Conservation (phyloP, 805 yeast species). For the Monosporozyma solicola region DNA sequence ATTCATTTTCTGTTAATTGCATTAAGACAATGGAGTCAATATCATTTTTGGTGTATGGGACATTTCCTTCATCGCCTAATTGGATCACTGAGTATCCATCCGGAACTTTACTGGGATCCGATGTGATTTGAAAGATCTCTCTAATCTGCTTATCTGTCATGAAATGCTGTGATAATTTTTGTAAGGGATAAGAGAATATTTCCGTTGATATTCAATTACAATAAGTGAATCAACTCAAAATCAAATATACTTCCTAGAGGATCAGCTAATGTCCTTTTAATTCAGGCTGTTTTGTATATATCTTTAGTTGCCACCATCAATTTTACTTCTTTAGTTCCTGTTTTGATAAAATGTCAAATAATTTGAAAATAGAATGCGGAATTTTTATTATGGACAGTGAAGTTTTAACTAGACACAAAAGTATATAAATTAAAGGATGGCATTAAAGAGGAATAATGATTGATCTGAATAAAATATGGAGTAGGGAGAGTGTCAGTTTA, state of each 20-base stretch:
- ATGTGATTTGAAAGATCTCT: slow-evolving; percentile 21
- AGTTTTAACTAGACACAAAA: no score
- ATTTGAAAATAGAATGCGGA: no score
- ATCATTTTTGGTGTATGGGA: slow-evolving; percentile 6
- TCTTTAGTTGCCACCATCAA: no score
- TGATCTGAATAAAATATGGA: no score
- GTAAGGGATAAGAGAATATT: not conserved
- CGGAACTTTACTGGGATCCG: slow-evolving; percentile 14
- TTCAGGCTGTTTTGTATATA: not conserved
- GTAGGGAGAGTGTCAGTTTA: no score
- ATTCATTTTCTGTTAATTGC: slow-evolving; percentile 28
- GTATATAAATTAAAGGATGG: no score
- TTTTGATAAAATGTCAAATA: no score
- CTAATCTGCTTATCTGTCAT: slow-evolving; percentile 11
- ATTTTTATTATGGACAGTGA: no score
- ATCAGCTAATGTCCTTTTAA: not conserved
- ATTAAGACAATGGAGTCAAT: slow-evolving; percentile 25
- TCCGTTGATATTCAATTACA: not conserved
- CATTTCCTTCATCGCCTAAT: not conserved
- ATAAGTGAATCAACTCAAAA: not conserved
- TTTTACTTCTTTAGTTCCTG: no score
- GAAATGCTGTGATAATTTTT: not conserved
- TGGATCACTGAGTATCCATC: slow-evolving; percentile 3
- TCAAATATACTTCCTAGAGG: not conserved
- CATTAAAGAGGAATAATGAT: no score